These are phyloP conservation scores for Pholiota microspora DNA, from an alignment of 768 basidiomycete genomes.

Conservation along the genomic window DNA sequence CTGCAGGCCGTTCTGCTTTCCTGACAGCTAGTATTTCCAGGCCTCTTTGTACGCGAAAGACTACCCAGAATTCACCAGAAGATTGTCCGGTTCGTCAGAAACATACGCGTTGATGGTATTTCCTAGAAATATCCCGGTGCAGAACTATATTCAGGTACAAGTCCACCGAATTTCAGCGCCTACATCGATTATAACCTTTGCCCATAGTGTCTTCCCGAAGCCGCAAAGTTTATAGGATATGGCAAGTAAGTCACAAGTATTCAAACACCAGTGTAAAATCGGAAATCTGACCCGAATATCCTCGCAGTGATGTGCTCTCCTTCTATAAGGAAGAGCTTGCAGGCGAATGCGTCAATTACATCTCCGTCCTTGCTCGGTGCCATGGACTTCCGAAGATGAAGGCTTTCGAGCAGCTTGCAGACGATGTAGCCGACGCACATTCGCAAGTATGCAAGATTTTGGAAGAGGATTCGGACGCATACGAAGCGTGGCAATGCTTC, in stretches of 20 bases:
- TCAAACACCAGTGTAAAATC: no score
- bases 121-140: constrained; percentile 26
- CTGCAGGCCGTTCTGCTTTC: no score
- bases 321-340: constrained; percentile 40
- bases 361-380: constrained; percentile 29
- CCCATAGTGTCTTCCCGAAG: constrained; percentile 34
- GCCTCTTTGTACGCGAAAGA: constrained; percentile 9
- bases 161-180: no score
- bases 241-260: constrained; percentile 30
- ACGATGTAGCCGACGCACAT: constrained; percentile 24
- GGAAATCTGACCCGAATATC: not conserved
- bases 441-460: constrained; percentile 23
- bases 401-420: constrained; percentile 20
- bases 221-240: constrained; percentile 29
- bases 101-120: constrained; percentile 36
- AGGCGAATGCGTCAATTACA: constrained; percentile 32
- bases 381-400: constrained; percentile 25
- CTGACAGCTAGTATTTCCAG: no score
- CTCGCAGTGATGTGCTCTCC: constrained; percentile 34
- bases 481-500: constrained; percentile 21
- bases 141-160: constrained; percentile 23
- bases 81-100: constrained; percentile 33
- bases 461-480: constrained; percentile 11
- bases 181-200: no score
- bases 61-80: constrained; percentile 22